phyloP scores from a whole-genome alignment of 805 yeast genomes.

The Metschnikowia rubicola region DNA sequence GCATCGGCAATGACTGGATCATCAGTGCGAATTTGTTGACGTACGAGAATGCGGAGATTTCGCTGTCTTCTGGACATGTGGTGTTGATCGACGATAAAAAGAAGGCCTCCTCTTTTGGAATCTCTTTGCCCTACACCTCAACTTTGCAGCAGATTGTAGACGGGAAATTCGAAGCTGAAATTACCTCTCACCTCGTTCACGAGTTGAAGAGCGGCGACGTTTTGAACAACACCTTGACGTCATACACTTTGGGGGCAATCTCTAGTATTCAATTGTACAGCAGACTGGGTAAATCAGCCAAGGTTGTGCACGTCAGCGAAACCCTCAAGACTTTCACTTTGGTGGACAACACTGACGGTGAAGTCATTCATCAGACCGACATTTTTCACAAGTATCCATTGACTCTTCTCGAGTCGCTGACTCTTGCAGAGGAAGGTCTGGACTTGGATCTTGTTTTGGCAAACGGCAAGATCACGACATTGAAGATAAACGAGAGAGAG shows the following conservation, averaged over 20 bases:
- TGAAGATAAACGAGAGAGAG: conserved; percentile 17
- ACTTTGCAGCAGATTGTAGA: conserved; percentile 36
- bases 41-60: conserved; percentile 48
- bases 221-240: conserved; percentile 26
- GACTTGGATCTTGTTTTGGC: conserved; percentile 27
- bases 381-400: conserved; percentile 30
- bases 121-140: conserved; percentile 38
- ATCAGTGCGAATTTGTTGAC: conserved; percentile 52
- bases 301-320: conserved; percentile 23
- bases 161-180: conserved; percentile 31
- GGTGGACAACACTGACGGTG: conserved; percentile 23
- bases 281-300: conserved; percentile 40
- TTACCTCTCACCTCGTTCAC: conserved; percentile 35
- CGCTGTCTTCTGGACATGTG: conserved; percentile 38
- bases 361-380: conserved; percentile 14
- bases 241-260: conserved; percentile 28
- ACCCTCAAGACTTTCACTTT: conserved; percentile 19
- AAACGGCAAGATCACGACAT: conserved; percentile 16
- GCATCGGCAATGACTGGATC: conserved; percentile 57
- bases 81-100: conserved; percentile 19
- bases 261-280: conserved; percentile 38
- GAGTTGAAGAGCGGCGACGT: conserved; percentile 37
- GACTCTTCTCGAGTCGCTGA: conserved; percentile 17
- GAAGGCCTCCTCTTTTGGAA: conserved; percentile 25
- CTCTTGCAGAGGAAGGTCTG: conserved; percentile 18